Evolutionary conservation across 1,284 basidiomycete species (phyloP).

Genomic region (Peniophora sp.): DNA sequence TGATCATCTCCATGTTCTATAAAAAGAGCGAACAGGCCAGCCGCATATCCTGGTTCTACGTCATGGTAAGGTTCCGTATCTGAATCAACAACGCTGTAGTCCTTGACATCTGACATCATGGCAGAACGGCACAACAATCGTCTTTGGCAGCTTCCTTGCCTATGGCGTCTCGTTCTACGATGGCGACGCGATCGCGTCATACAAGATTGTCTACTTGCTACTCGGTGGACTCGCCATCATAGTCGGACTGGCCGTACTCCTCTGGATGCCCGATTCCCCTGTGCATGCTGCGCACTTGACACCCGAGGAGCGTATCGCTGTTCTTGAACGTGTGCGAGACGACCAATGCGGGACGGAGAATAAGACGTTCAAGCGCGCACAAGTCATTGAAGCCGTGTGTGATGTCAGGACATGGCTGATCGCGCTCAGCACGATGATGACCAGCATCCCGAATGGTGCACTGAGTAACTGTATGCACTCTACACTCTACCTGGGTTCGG

Average conservation of each 20-base stretch:
- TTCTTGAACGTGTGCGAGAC: conserved; percentile 58
- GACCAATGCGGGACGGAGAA: conserved; percentile 61
- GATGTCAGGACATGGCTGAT: conserved; percentile 63
- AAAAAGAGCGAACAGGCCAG: conserved; percentile 61
- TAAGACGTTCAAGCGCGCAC: conserved; percentile 51
- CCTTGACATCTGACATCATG: background rate
- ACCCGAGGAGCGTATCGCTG: conserved; percentile 53
- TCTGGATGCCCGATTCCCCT: conserved; percentile 62
- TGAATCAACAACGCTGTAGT: no score
- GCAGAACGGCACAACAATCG: conserved; percentile 51
- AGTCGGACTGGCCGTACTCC: conserved; percentile 46
- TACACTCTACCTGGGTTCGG: no score
- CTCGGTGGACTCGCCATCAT: conserved; percentile 55
- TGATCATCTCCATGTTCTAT: conserved; percentile 64
- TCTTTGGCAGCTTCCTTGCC: conserved; percentile 63
- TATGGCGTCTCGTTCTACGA: conserved; percentile 56
- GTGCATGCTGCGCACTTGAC: conserved; percentile 51
- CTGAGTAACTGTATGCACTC: conserved; percentile 50
- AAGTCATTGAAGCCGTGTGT: conserved; percentile 47
- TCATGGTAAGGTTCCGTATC: conserved; percentile 37
- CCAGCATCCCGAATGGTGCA: conserved; percentile 59
- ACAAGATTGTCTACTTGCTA: conserved; percentile 56
- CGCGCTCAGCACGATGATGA: conserved; percentile 47
- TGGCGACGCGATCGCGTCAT: conserved; percentile 39
- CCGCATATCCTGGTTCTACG: conserved; percentile 61